phyloP scores from a whole-genome alignment of 2,329 filamentous ascomycete genomes.

The Saccharata proteae region DNA sequence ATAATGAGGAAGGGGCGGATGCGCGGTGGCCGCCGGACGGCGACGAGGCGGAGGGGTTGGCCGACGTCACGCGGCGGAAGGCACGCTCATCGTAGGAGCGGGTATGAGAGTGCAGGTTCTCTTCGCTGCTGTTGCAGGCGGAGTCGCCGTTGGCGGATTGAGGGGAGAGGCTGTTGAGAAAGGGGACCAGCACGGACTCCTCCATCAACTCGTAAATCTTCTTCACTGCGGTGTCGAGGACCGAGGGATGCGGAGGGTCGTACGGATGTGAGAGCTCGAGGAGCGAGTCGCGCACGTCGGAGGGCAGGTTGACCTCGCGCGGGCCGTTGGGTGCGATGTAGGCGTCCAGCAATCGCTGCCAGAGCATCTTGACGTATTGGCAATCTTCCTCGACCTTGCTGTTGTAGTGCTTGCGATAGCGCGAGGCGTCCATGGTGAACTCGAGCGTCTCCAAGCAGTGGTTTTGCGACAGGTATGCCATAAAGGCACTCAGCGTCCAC shows the following conservation, averaged over 20 bases:
- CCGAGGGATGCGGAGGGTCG: slow-evolving; percentile 60
- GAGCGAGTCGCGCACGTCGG: slow-evolving; percentile 70
- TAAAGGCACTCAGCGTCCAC: slow-evolving; percentile 86
- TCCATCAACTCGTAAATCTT: slow-evolving; percentile 97
- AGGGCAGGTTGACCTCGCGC: slow-evolving; percentile 82
- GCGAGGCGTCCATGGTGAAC: slow-evolving; percentile 87
- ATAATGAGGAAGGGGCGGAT: slow-evolving; percentile 27
- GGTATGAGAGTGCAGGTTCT: slow-evolving; percentile 24
- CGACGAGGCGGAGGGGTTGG: too few species aligned
- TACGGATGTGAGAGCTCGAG: slow-evolving; percentile 48
- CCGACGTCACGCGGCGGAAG: slow-evolving; percentile 19
- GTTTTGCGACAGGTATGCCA: slow-evolving; percentile 92
- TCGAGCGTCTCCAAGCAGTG: slow-evolving; percentile 94
- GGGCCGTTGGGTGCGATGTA: slow-evolving; percentile 81
- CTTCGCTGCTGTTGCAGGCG: slow-evolving; percentile 30
- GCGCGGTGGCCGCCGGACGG: slow-evolving; percentile 18
- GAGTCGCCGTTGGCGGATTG: slow-evolving; percentile 34
- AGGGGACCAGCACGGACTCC: slow-evolving; percentile 85
- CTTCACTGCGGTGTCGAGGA: slow-evolving; percentile 67
- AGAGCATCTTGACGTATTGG: slow-evolving; percentile 65
- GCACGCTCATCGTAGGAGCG: slow-evolving; percentile 30
- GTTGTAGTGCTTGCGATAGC: slow-evolving; percentile 60
- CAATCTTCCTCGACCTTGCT: slow-evolving; percentile 46
- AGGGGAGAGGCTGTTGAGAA: slow-evolving; percentile 57
- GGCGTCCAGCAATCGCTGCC: slow-evolving; percentile 77